These are phyloP conservation scores for Claviceps lovelessii DNA, from an alignment of 2,329 filamentous ascomycete genomes.

Conservation along the genomic window DNA sequence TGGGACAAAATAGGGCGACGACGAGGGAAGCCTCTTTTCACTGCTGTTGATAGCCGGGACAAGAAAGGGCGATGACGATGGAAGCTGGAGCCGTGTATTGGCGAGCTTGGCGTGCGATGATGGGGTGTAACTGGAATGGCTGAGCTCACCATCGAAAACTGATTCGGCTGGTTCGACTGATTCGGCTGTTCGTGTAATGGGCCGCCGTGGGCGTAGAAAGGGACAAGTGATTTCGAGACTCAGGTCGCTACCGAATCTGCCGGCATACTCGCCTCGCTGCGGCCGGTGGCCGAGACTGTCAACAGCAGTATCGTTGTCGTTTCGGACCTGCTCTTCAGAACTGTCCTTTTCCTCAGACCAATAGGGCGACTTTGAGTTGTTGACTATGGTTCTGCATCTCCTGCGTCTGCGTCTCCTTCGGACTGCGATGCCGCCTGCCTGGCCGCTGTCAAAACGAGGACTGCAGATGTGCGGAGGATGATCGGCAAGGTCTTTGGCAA, in stretches of 20 bases:
- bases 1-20: constrained; percentile 21
- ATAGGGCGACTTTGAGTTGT: not conserved
- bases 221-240: not conserved
- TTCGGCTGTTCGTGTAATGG: not conserved
- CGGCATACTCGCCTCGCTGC: not conserved
- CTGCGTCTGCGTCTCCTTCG: not conserved
- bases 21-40: constrained; percentile 6
- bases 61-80: constrained; percentile 21
- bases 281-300: not conserved
- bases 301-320: not conserved
- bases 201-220: not conserved
- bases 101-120: not conserved
- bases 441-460: constrained; percentile 1
- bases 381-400: not conserved
- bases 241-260: not conserved
- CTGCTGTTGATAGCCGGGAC: constrained; percentile 6
- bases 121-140: not conserved
- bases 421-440: not conserved
- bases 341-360: not conserved
- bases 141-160: not conserved
- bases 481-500: constrained; percentile 15
- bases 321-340: not conserved
- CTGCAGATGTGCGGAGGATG: constrained; percentile 10
- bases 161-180: not conserved
- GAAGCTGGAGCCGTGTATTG: constrained; percentile 9